Conservation (phyloP, 2,329 filamentous ascomycete species). For the Stemphylium vesicarium region DNA sequence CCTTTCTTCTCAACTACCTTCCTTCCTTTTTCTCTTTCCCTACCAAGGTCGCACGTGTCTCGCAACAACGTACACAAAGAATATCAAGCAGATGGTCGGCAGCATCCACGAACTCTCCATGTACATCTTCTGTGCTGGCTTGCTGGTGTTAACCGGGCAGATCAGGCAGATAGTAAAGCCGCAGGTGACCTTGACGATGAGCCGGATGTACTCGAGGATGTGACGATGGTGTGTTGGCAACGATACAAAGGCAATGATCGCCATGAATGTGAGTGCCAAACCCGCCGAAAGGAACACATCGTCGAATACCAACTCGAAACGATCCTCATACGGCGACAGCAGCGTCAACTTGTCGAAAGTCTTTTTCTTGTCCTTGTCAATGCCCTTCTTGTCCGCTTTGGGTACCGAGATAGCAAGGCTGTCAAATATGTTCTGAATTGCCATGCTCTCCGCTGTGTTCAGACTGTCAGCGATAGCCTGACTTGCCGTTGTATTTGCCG, state of each 20-base stretch:
- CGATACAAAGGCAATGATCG: slow-evolving; percentile 36
- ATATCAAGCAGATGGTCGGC: slow-evolving; percentile 35
- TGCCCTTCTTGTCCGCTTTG: slow-evolving; percentile 19
- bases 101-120: slow-evolving; percentile 38
- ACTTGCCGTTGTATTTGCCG: slow-evolving; percentile 20
- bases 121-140: slow-evolving; percentile 20
- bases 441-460: slow-evolving; percentile 2
- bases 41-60: slow-evolving; percentile 16
- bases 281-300: slow-evolving; percentile 26
- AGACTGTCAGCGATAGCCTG: neutral
- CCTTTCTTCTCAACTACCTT: too few species aligned
- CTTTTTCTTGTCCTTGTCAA: neutral
- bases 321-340: slow-evolving; percentile 15
- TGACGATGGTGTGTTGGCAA: slow-evolving; percentile 31
- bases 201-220: slow-evolving; percentile 23
- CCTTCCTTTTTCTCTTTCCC: too few species aligned
- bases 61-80: slow-evolving; percentile 33
- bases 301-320: slow-evolving; percentile 34
- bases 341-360: slow-evolving; percentile 1
- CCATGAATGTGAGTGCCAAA: slow-evolving; percentile 30
- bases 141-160: slow-evolving; percentile 25
- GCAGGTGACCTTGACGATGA: slow-evolving; percentile 25
- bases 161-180: slow-evolving; percentile 37
- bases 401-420: slow-evolving; percentile 26
- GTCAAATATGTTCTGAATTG: slow-evolving; percentile 32